Conservation (phyloP, 345 rosid species). For the Ricinus communis region DNA sequence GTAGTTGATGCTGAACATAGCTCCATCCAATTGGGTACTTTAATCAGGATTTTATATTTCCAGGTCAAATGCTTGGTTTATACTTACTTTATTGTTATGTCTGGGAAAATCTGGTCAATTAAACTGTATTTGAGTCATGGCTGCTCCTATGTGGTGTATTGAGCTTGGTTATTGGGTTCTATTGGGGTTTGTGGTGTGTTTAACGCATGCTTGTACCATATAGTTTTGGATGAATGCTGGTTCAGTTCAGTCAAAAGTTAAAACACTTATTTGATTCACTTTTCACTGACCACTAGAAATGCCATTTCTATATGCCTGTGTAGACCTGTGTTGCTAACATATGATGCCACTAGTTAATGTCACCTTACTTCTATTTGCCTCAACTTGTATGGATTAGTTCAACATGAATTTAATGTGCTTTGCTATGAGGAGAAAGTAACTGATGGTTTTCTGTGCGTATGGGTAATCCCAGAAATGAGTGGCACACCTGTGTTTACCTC, state of each 20-base stretch:
- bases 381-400: conserved; percentile 2
- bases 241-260: background rate
- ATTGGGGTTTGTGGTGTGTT: background rate
- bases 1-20: background rate
- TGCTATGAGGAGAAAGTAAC: conserved; percentile 82
- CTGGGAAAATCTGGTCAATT: too few species aligned
- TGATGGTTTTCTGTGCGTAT: conserved; percentile 50
- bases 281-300: background rate
- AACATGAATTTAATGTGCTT: conserved; percentile 80
- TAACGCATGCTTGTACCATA: background rate
- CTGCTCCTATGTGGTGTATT: background rate
- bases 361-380: too few species aligned
- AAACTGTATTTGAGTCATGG: background rate
- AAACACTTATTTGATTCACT: too few species aligned
- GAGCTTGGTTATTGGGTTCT: background rate
- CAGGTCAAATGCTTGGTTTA: background rate
- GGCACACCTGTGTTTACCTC: background rate
- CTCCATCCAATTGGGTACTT: background rate
- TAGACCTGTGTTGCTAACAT: too few species aligned
- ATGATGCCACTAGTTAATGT: too few species aligned
- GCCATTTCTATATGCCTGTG: background rate
- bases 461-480: background rate
- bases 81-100: background rate
- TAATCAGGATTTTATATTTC: too few species aligned
- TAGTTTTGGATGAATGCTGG: background rate